A percentile compares a stretch with the other conserved stretches of the same genome.
Evolutionary conservation across 495 filamentous ascomycete species (phyloP).

Genomic region (Aspergillus haitiensis): DNA sequence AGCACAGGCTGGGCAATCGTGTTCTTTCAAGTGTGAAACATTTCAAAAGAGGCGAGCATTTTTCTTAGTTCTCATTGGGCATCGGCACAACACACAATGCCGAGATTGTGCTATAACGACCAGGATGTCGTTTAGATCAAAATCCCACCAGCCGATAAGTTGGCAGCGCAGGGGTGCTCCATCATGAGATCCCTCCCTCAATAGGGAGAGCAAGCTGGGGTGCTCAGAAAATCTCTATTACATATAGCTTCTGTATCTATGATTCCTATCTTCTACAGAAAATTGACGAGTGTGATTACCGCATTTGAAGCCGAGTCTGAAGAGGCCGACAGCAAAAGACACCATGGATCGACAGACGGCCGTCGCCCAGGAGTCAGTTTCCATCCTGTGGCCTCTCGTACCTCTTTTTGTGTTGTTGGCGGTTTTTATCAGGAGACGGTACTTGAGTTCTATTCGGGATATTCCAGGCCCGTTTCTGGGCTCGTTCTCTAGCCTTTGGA

Average conservation of each 20-base stretch:
- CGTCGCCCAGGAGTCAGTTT: not conserved
- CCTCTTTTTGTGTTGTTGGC: not conserved
- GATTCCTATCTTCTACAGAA: too few relatives aligned
- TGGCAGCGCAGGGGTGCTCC: not conserved
- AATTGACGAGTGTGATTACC: too few relatives aligned
- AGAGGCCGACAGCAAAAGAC: not conserved
- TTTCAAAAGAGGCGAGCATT: not conserved
- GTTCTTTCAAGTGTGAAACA: not conserved
- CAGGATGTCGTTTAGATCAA: not conserved
- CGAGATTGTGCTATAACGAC: not conserved
- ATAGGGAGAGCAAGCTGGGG: not conserved
- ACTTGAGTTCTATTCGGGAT: constrained; percentile 28
- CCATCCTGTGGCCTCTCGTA: not conserved
- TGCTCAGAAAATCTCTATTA: not conserved
- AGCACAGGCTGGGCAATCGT: too few relatives aligned
- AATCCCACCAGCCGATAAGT: not conserved
- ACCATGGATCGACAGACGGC: not conserved
- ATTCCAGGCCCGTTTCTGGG: constrained; percentile 45
- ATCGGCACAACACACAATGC: not conserved
- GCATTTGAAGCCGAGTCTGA: too few relatives aligned
- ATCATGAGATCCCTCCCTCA: not conserved
- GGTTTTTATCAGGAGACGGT: constrained; percentile 19
- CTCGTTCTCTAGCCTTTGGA: constrained; percentile 45
- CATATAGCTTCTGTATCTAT: too few relatives aligned
- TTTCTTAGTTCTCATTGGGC: not conserved